Evolutionary conservation across 176 grass and related monocot genomes (phyloP).

Genomic region (Carex scoparia): DNA sequence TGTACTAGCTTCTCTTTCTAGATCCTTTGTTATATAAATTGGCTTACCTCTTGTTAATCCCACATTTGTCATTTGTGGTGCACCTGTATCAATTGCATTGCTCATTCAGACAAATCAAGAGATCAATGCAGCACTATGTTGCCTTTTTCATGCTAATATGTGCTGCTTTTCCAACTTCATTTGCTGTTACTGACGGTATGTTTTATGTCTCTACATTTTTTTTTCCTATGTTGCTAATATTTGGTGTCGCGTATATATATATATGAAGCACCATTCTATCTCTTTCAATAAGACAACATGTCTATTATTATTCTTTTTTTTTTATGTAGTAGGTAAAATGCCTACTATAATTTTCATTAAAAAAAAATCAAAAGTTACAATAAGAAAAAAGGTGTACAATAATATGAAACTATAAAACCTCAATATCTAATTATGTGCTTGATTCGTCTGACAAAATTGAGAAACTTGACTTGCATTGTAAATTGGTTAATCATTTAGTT

Average conservation of each 20-base stretch:
- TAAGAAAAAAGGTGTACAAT: neutral
- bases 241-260: neutral
- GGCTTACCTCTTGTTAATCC: neutral
- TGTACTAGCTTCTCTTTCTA: neutral
- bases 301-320: too few species aligned
- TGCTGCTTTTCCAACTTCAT: neutral
- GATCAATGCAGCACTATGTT: neutral
- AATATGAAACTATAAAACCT: neutral
- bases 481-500: too few species aligned
- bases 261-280: neutral
- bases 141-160: neutral
- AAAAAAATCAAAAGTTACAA: too few species aligned
- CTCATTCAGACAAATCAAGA: neutral
- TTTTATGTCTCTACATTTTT: neutral
- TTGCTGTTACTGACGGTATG: conserved; percentile 10
- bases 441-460: too few species aligned
- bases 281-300: neutral
- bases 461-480: too few species aligned
- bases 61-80: conserved; percentile 5
- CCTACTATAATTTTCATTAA: too few species aligned
- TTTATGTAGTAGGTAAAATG: too few species aligned
- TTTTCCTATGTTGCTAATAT: neutral
- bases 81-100: neutral
- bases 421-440: neutral
- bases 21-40: neutral